A percentile compares a stretch with the other conserved stretches of the same genome.
These are phyloP conservation scores for Emergomyces pasteurianus DNA, from an alignment of 2,329 filamentous ascomycete species.

Conservation along the genomic window DNA sequence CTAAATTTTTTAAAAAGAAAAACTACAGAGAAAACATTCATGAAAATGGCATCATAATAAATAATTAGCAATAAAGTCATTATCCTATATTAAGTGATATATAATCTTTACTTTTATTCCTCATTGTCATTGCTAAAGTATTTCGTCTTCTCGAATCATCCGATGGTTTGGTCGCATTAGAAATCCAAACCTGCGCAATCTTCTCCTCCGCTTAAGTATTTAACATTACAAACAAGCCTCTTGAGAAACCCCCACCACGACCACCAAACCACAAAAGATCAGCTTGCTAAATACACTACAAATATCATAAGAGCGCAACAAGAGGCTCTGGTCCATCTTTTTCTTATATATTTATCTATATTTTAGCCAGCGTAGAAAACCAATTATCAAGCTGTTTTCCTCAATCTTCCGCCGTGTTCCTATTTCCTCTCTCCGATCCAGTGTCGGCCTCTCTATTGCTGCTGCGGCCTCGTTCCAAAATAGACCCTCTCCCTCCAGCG, in stretches of 20 bases:
- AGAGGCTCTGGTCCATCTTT: conserved; percentile 6
- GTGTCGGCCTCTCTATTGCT: conserved; percentile 59
- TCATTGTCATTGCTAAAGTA: too few relatives aligned
- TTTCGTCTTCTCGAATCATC: neutral
- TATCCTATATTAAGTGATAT: too few relatives aligned
- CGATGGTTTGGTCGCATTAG: neutral
- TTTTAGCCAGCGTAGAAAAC: conserved; percentile 7
- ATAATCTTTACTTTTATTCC: too few relatives aligned
- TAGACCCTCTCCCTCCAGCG: conserved; percentile 35
- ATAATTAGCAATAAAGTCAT: too few relatives aligned
- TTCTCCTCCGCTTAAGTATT: too few relatives aligned
- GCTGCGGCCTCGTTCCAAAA: conserved; percentile 58
- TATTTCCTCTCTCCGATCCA: conserved; percentile 54
- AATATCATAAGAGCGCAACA: conserved; percentile 2
- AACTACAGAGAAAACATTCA: too few relatives aligned
- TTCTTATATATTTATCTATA: too few relatives aligned
- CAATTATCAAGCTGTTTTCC: conserved; percentile 86
- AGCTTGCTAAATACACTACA: too few relatives aligned
- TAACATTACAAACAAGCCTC: too few relatives aligned
- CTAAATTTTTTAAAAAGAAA: too few relatives aligned
- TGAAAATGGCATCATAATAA: too few relatives aligned
- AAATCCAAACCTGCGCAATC: conserved; percentile 3
- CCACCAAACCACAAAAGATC: conserved; percentile 4
- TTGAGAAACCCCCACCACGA: too few relatives aligned
- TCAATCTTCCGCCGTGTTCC: conserved; percentile 59